A percentile compares a stretch with the other conserved stretches of the same genome.
These are phyloP conservation scores for Aspergillus quadrilineatus DNA, from an alignment of 2,329 filamentous ascomycete species.

Conservation along the genomic window DNA sequence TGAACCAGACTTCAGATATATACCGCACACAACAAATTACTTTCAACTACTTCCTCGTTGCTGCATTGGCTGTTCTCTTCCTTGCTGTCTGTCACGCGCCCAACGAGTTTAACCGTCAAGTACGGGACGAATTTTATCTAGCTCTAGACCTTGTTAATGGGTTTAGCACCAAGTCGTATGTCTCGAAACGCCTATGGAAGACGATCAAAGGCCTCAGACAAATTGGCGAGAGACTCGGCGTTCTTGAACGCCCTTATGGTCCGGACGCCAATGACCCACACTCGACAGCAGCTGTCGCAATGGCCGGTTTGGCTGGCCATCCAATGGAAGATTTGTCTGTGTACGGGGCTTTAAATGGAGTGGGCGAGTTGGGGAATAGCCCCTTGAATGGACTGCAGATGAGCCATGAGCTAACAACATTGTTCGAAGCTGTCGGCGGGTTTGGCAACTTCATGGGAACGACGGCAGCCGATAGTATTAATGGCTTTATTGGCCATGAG, in stretches of 20 bases:
- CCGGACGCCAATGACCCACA: conserved; percentile 54
- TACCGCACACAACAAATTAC: conserved; percentile 63
- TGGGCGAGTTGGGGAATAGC: conserved; percentile 50
- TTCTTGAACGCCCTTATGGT: conserved; percentile 43
- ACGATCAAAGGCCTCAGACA: conserved; percentile 64
- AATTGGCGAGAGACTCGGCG: conserved; percentile 60
- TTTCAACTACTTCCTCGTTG: conserved; percentile 67
- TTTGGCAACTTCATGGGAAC: conserved; percentile 44
- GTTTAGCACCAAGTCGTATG: conserved; percentile 61
- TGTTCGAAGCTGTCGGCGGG: conserved; percentile 64
- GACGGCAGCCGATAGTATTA: conserved; percentile 36
- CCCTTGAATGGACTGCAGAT: conserved; percentile 61
- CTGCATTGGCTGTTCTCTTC: conserved; percentile 63
- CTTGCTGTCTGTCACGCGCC: conserved; percentile 65
- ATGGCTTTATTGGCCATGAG: conserved; percentile 38
- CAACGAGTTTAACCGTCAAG: conserved; percentile 57
- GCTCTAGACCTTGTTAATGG: conserved; percentile 63
- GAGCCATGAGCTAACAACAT: conserved; percentile 59
- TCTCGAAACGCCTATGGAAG: conserved; percentile 63
- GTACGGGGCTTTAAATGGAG: conserved; percentile 42
- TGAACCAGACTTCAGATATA: conserved; percentile 63
- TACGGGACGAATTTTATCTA: conserved; percentile 68
- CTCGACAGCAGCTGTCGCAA: conserved; percentile 62
- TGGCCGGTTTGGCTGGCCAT: conserved; percentile 65
- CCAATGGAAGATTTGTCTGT: conserved; percentile 58